A percentile compares a stretch with the other conserved stretches of the same genome.
These are phyloP conservation scores for Xylaria sp. DNA, from an alignment of 2,329 filamentous ascomycete species.

Conservation along the genomic window DNA sequence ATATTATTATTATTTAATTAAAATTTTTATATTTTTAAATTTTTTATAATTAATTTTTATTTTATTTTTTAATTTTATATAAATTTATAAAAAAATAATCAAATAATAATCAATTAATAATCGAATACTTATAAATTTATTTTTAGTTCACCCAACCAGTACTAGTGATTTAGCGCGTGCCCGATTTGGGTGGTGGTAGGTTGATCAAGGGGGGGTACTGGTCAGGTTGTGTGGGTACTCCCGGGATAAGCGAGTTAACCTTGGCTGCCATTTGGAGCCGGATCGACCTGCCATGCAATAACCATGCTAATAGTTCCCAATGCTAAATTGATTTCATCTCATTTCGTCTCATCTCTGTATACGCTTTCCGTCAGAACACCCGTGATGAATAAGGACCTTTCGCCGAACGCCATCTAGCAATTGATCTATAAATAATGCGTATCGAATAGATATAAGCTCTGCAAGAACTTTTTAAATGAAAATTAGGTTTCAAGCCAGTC, in stretches of 20 bases:
- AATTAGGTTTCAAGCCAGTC: conserved; percentile 70
- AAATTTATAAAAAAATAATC: too few relatives aligned
- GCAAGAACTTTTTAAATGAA: background rate
- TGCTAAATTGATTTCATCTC: conserved; percentile 16
- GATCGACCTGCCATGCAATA: conserved; percentile 20
- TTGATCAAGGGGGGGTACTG: too few relatives aligned
- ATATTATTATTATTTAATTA: too few relatives aligned
- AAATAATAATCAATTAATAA: too few relatives aligned
- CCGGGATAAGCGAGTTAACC: background rate
- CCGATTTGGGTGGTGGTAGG: too few relatives aligned
- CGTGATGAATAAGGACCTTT: background rate
- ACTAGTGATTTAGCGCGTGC: too few relatives aligned
- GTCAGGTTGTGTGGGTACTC: too few relatives aligned
- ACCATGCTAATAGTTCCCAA: conserved; percentile 17
- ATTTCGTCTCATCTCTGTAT: conserved; percentile 8
- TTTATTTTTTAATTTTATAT: too few relatives aligned
- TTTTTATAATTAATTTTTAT: too few relatives aligned
- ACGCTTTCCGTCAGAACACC: conserved; percentile 27
- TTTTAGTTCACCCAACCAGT: too few relatives aligned
- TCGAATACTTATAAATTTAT: too few relatives aligned
- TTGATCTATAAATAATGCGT: conserved; percentile 14
- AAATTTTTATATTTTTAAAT: too few relatives aligned
- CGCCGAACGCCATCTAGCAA: conserved; percentile 29
- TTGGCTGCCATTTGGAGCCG: background rate
- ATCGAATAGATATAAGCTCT: background rate